phyloP scores from a whole-genome alignment of 1,284 basidiomycete genomes.

The Cystobasidium slooffiae region DNA sequence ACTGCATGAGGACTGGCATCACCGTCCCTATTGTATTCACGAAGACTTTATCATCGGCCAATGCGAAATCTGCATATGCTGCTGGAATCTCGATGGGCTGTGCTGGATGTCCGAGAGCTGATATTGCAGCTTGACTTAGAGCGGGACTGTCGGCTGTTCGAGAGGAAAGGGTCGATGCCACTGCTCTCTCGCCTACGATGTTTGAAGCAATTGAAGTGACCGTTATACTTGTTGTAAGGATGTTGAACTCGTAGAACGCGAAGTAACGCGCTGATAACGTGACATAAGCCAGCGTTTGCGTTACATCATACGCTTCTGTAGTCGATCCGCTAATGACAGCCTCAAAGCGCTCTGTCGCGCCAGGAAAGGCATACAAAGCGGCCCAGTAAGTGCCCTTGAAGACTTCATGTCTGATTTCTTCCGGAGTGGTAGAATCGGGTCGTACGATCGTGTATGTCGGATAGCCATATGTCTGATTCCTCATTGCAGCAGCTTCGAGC shows the following conservation, averaged over 20 bases:
- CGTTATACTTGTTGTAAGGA: not conserved
- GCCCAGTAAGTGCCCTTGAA: slow-evolving; percentile 42
- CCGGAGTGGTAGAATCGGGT: slow-evolving; percentile 2
- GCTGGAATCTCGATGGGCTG: slow-evolving; percentile 15
- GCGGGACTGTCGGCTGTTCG: slow-evolving; percentile 18
- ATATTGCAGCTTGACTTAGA: slow-evolving; percentile 2
- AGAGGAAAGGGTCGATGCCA: not conserved
- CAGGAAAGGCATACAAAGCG: slow-evolving; percentile 7
- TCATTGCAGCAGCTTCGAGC: not conserved
- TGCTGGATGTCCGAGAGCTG: not conserved
- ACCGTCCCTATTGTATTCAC: slow-evolving; percentile 44
- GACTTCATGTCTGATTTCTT: not conserved
- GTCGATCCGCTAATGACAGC: not conserved
- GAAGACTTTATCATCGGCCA: slow-evolving; percentile 26
- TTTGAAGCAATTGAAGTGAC: slow-evolving; percentile 3
- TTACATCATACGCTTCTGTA: slow-evolving; percentile 19
- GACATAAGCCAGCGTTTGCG: slow-evolving; percentile 23
- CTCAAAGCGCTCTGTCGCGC: slow-evolving; percentile 34
- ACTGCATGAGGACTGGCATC: slow-evolving; percentile 37
- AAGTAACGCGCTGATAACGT: slow-evolving; percentile 40
- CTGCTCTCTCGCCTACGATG: not conserved
- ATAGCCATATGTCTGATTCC: not conserved
- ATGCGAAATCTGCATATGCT: slow-evolving; percentile 38
- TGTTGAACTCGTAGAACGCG: slow-evolving; percentile 15
- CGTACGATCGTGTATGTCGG: slow-evolving; percentile 32